Conservation (phyloP, 2,329 filamentous ascomycete species). For the Clarireedia hainanense region DNA sequence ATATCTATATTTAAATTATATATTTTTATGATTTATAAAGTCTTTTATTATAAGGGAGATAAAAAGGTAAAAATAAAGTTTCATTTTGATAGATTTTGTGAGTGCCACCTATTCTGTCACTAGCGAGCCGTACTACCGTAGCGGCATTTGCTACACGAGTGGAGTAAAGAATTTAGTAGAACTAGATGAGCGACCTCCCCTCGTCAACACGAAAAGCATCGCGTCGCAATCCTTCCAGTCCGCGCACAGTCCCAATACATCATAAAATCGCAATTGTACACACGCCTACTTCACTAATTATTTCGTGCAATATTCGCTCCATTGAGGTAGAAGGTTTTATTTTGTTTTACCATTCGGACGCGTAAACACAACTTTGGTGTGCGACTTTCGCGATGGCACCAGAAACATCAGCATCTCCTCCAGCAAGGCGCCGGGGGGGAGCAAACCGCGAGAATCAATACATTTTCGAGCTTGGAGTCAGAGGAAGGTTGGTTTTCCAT, state of each 20-base stretch:
- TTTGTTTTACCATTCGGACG: neutral
- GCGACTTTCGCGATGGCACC: conserved; percentile 2
- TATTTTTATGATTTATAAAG: no score
- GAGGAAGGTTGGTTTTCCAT: conserved; percentile 37
- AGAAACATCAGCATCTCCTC: conserved; percentile 8
- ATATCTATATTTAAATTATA: no score
- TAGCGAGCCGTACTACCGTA: no score
- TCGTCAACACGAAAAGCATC: neutral
- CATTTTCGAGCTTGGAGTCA: conserved; percentile 42
- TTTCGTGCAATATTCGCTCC: no score
- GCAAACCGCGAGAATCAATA: conserved; percentile 34
- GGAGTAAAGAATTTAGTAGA: no score
- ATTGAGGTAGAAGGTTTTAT: neutral
- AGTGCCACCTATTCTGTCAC: no score
- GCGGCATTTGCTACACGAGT: no score
- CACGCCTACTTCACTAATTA: no score
- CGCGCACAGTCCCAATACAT: neutral
- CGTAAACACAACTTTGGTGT: neutral
- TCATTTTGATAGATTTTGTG: no score
- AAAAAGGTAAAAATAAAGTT: no score
- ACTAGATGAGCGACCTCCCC: neutral
- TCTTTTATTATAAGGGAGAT: no score
- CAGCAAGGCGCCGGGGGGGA: conserved; percentile 22
- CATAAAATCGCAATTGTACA: no score
- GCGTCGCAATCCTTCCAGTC: neutral